Evolutionary conservation across 2,329 filamentous ascomycete species (phyloP).

Genomic region (Neurospora sp.): DNA sequence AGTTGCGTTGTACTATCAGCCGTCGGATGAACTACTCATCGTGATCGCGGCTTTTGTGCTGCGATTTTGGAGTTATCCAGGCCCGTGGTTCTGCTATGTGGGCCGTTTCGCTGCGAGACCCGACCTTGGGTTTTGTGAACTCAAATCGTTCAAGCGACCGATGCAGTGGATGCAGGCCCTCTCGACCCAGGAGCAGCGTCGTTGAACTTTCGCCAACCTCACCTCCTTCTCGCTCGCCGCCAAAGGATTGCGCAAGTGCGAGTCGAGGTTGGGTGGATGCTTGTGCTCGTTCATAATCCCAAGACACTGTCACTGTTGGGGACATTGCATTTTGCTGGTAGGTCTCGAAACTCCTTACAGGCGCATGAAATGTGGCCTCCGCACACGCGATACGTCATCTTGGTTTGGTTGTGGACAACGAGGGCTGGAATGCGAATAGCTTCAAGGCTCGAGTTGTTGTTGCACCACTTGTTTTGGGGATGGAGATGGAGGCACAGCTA

Average conservation of each 20-base stretch:
- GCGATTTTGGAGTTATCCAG: conserved; percentile 2
- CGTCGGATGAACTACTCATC: not conserved
- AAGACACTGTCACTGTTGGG: not conserved
- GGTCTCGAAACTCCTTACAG: not conserved
- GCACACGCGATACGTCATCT: not conserved
- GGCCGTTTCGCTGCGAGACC: conserved; percentile 6
- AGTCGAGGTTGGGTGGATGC: not conserved
- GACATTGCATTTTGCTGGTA: not conserved
- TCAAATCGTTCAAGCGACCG: conserved; percentile 10
- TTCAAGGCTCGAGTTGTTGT: not conserved
- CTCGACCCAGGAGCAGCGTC: not conserved
- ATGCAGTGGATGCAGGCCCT: conserved; percentile 2
- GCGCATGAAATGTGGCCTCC: not conserved
- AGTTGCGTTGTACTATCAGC: not conserved
- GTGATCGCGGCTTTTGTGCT: conserved; percentile 2
- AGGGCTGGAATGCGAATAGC: not conserved
- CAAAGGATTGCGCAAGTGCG: not conserved
- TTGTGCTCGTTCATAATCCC: not conserved
- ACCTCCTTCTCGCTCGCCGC: not conserved
- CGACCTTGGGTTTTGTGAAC: conserved; percentile 6
- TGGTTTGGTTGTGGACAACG: not conserved
- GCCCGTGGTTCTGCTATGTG: conserved; percentile 8
- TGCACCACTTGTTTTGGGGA: not conserved
- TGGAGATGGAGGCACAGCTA: not conserved
- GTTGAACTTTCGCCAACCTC: not conserved